Conservation (phyloP, 257 asterid genomes). For the Primulina eburnea region DNA sequence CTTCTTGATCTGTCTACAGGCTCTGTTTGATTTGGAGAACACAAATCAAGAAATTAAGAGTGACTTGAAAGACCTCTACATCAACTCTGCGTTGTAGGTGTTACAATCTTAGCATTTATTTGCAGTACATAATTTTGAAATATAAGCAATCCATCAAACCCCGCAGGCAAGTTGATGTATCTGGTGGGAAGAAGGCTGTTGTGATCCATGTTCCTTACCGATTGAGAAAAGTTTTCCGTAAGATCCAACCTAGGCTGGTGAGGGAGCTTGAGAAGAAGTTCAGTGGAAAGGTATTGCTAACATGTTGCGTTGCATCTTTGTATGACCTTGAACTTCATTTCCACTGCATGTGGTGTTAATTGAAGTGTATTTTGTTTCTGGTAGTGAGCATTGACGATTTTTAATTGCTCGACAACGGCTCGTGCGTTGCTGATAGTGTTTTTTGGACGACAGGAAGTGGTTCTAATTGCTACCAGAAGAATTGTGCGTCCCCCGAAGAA, state of each 20-base stretch:
- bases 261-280: constrained; percentile 93
- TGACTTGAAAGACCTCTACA: constrained; percentile 78
- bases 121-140: not conserved
- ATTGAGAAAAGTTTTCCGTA: constrained; percentile 79
- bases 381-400: not conserved
- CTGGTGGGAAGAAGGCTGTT: constrained; percentile 78
- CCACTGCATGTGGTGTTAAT: not conserved
- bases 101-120: not conserved
- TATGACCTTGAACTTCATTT: not conserved
- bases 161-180: constrained; percentile 67
- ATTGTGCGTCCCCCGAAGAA: constrained; percentile 85
- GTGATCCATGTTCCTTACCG: constrained; percentile 86
- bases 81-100: constrained; percentile 77
- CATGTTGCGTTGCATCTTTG: not conserved
- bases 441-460: constrained; percentile 54
- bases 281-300: constrained; percentile 73
- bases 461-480: constrained; percentile 74
- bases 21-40: constrained; percentile 77
- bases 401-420: not conserved
- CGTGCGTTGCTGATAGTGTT: not conserved
- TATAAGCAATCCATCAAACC: not conserved
- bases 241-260: constrained; percentile 77
- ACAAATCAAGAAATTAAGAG: constrained; percentile 81
- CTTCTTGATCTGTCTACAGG: constrained; percentile 33
- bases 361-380: not conserved